Conservation (phyloP, 2,329 filamentous ascomycete species). For the Paecilomyces dactylethromorphus region DNA sequence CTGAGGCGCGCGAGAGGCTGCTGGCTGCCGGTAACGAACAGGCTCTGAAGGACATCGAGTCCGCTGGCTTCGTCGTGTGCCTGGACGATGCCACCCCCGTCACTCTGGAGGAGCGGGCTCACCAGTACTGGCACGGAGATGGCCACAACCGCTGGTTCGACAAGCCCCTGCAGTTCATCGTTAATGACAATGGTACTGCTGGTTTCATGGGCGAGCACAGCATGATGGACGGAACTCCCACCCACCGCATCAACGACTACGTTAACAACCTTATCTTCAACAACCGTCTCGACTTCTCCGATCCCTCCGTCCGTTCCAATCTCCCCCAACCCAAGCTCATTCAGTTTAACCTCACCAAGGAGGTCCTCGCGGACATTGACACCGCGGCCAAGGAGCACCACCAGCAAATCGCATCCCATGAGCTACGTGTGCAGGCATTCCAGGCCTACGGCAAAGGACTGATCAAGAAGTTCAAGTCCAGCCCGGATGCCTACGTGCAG, state of each 20-base stretch:
- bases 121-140: constrained; percentile 97
- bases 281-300: constrained; percentile 86
- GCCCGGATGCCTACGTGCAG: constrained; percentile 93
- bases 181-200: constrained; percentile 96
- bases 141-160: constrained; percentile 95
- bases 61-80: constrained; percentile 84
- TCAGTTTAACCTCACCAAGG: constrained; percentile 69
- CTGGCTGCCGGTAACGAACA: constrained; percentile 74
- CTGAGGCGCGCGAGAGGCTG: constrained; percentile 71
- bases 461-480: constrained; percentile 99
- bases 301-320: constrained; percentile 69
- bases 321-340: constrained; percentile 74
- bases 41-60: constrained; percentile 74
- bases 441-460: constrained; percentile 96
- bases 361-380: constrained; percentile 71
- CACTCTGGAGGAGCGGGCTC: constrained; percentile 90
- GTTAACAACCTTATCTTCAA: constrained; percentile 86
- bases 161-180: constrained; percentile 95
- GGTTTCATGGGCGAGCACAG: constrained; percentile 98
- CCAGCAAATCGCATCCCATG: constrained; percentile 75
- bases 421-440: constrained; percentile 90
- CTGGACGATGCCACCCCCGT: constrained; percentile 87
- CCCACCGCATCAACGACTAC: constrained; percentile 92
- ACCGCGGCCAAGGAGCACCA: constrained; percentile 73
- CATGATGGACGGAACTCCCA: constrained; percentile 99